Conservation (phyloP, 2,329 filamentous ascomycete species). For the Phaeosphaeria sp. region DNA sequence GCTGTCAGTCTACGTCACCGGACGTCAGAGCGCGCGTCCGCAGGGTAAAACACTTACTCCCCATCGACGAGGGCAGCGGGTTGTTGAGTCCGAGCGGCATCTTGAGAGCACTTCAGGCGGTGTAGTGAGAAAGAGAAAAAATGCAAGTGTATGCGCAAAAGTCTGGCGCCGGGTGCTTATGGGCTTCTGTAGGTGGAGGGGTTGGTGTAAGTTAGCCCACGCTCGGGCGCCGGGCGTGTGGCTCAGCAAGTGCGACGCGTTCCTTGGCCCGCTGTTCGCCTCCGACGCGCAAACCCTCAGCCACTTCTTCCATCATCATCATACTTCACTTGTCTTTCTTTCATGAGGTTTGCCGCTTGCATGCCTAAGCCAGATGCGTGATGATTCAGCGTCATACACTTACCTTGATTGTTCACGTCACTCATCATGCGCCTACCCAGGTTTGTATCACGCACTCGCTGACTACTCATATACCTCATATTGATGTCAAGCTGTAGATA, state of each 20-base stretch:
- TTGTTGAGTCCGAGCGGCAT: slow-evolving; percentile 61
- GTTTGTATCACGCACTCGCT: no score
- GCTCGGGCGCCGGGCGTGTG: background rate
- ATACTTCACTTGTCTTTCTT: background rate
- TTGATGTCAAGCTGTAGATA: no score
- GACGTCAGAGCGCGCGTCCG: slow-evolving; percentile 8
- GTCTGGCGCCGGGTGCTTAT: slow-evolving; percentile 2
- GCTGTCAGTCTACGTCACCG: slow-evolving; percentile 44
- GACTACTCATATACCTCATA: no score
- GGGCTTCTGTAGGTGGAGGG: slow-evolving; percentile 4
- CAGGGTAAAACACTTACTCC: slow-evolving; percentile 50
- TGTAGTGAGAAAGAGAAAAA: background rate
- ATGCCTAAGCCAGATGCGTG: background rate
- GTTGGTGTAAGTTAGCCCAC: background rate
- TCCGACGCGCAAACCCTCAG: background rate
- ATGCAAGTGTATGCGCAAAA: background rate
- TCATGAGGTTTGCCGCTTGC: background rate
- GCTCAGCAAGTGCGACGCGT: slow-evolving; percentile 6
- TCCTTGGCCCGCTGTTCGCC: background rate
- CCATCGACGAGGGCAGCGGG: slow-evolving; percentile 61
- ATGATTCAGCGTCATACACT: no score
- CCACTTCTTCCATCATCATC: background rate
- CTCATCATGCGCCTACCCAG: no score
- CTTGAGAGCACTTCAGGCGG: background rate
- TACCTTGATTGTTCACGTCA: no score